Base-by-base conservation (phyloP, 805 yeast species). In the Sugiyamaella floridensis region DNA sequence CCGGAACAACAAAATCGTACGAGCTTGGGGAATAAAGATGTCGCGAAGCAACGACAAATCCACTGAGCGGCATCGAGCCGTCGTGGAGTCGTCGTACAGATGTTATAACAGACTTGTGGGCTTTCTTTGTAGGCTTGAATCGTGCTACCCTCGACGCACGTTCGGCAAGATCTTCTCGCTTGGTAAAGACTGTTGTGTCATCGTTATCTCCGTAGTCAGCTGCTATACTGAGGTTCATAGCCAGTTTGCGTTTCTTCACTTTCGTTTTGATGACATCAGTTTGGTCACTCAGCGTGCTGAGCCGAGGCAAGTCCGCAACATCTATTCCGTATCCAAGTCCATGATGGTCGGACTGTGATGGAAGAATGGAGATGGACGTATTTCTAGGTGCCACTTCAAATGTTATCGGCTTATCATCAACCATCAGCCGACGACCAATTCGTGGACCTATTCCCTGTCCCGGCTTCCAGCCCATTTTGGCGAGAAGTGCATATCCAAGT, bases 401-500 rank as follows among this genome's bases (percentile, higher is more conserved):
- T 40, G 43, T 48, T 14, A 54, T 48, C 18, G 52, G 43, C 40
- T 45, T 45, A 11, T 40, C 50, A 32, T 32, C 44, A 32, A 32
- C 40, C 55, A 14, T 51, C 56, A 29, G 50, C 43, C 22, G 86
- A 83, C 65, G 92, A 92, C 65, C 76, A 58, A 83, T 83, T 14
- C 70, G 76, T 6, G 81, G 78, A 47, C 96, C 97, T 43, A 89
- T 74, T 8, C 95, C 95, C 64, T 83, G 85, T 32, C 96, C 97
- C 48, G 72, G 70, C 16, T 70, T 69, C 96, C 96, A 89, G 3
- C 97, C 97, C 73, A 89, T 74, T 59, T 76, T 83, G 61, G 80
- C 83, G 60, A 89, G 71, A 60, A 89, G 68, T 54, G 70, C 72
- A 67, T 89, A 77, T 20, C 96, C 97, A 49, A 85, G 73, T 60